Base-by-base conservation (phyloP, 139 green algal species). In the Limnomonas spitsbergensis region DNA sequence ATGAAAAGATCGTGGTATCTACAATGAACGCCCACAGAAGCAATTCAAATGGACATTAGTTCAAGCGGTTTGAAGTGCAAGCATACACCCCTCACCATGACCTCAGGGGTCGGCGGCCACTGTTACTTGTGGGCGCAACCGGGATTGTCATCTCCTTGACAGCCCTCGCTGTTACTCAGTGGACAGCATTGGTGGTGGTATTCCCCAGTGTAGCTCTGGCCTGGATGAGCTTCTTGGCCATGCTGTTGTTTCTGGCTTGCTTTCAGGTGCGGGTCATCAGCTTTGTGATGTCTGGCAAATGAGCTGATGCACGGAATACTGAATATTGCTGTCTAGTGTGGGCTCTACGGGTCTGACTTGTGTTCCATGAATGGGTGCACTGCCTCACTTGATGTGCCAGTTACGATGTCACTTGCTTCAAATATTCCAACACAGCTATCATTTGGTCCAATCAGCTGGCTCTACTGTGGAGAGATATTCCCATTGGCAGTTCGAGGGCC, bases 361-460 rank as follows among this genome's bases (percentile, higher is more conserved):
- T 35, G 9, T 69, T 54, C 7, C 42, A 54, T 9, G 42, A 6
- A 27, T 27, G 6, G 42, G 6, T 54, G 6, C 42, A 6, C 9
- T 54, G 42, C 7, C 42, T 54, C 9, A 6, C 9, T 54, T 54
- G 7, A 54, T 6, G 42, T 54, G 42, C 42, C 7, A 27, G 42
- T 6, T 54, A 6, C 42, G 9, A 27, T 6, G 42, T 54, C 7
- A 54, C 7, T 54, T 6, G 42, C 7, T 6, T 54, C 42, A 9
- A 6, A 54, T 6, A 9, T 54, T 6, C 42, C 42, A 54, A 54
- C 7, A 32, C 87, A 93, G 88, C 47, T 94, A 38, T 90, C 80
- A 7, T 98, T 98, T 84, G 95, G 95, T 9, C 95, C 95, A 37
- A 96, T 98, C 82, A 88, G 80, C 56, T 98, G 95, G 70, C 70